Evolutionary conservation across 352 stramenopile genomes (phyloP).

Genomic region (Phytophthora fragariae): DNA sequence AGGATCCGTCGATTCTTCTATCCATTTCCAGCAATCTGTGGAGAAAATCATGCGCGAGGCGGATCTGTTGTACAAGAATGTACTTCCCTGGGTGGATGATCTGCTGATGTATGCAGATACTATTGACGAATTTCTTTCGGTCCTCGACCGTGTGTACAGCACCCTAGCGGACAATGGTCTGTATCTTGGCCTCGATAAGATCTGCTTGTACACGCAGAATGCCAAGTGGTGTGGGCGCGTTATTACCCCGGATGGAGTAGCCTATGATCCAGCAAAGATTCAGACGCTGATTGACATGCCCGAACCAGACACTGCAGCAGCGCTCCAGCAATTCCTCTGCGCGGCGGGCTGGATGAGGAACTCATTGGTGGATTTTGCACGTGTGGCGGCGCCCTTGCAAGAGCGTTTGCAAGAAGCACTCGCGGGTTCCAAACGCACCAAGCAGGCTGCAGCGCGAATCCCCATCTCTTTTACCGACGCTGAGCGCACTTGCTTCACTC

Average conservation of each 20-base stretch:
- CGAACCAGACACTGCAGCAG: too few relatives aligned
- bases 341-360: not conserved
- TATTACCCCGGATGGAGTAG: too few relatives aligned
- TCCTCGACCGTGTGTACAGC: not conserved
- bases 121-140: not conserved
- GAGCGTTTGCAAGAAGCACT: not conserved
- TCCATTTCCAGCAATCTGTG: conserved; percentile 9
- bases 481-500: not conserved
- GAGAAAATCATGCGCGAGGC: conserved; percentile 12
- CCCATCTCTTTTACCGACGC: not conserved
- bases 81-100: not conserved
- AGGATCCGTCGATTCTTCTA: conserved; percentile 6
- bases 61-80: not conserved
- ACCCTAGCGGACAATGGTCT: too few relatives aligned
- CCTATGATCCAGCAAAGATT: too few relatives aligned
- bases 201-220: too few relatives aligned
- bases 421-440: not conserved
- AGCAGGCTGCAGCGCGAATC: not conserved
- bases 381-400: not conserved
- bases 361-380: not conserved
- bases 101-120: too few relatives aligned
- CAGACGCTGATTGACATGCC: too few relatives aligned
- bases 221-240: not conserved
- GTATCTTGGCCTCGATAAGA: too few relatives aligned
- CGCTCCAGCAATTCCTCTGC: not conserved